phyloP scores from a whole-genome alignment of 108 stramenopile species.

The Bacterosira constricta region DNA sequence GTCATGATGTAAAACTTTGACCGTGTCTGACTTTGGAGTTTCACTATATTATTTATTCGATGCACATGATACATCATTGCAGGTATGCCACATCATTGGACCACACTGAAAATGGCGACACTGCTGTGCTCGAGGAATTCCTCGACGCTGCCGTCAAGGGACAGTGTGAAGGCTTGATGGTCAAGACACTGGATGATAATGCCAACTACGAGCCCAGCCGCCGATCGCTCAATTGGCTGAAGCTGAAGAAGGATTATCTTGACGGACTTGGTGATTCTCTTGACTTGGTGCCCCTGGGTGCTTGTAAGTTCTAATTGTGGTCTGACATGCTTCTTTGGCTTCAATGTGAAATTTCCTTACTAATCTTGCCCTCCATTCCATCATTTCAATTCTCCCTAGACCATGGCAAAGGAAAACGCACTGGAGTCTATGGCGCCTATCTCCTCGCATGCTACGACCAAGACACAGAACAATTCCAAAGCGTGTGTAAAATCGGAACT shows the following conservation, averaged over 20 bases:
- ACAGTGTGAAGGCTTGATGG: slow-evolving; percentile 99
- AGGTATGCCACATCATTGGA: slow-evolving; percentile 59
- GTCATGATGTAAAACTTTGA: no score
- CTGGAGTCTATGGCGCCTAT: slow-evolving; percentile 97
- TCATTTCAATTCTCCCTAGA: slow-evolving; percentile 44
- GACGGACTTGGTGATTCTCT: slow-evolving; percentile 97
- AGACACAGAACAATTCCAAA: slow-evolving; percentile 96
- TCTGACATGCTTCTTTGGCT: no score
- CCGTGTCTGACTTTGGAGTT: no score
- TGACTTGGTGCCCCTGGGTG: slow-evolving; percentile 98
- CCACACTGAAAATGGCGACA: slow-evolving; percentile 80
- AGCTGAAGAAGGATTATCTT: slow-evolving; percentile 99
- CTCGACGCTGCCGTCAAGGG: slow-evolving; percentile 95
- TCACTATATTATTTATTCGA: no score
- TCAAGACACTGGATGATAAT: slow-evolving; percentile 95
- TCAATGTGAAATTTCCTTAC: no score
- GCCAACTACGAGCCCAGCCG: slow-evolving; percentile 95
- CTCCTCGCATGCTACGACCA: slow-evolving; percentile 97
- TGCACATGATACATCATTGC: neutral
- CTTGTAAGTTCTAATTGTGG: slow-evolving; percentile 60
- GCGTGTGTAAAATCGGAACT: slow-evolving; percentile 99
- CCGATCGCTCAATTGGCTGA: slow-evolving; percentile 98
- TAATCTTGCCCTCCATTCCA: no score
- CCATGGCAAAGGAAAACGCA: slow-evolving; percentile 94
- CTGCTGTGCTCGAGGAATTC: slow-evolving; percentile 90